phyloP scores from a whole-genome alignment of 768 basidiomycete genomes.

The Collybiopsis confluens region DNA sequence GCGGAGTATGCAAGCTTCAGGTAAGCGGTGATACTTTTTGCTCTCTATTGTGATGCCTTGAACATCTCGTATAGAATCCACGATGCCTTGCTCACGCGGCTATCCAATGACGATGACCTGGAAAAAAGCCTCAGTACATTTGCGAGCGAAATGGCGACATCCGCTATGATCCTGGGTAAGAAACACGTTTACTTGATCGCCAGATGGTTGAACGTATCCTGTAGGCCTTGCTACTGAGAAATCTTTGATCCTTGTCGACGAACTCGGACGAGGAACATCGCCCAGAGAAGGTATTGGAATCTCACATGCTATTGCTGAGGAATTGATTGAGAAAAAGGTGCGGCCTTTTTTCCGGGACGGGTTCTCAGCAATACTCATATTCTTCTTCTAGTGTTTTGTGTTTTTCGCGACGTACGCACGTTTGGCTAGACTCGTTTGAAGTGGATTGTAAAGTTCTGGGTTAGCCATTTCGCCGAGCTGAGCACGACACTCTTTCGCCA shows the following conservation, averaged over 20 bases:
- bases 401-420: slow-evolving; percentile 84
- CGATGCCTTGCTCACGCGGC: slow-evolving; percentile 76
- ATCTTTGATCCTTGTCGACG: slow-evolving; percentile 85
- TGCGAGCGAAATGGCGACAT: slow-evolving; percentile 89
- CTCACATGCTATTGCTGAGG: slow-evolving; percentile 80
- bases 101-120: slow-evolving; percentile 93
- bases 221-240: slow-evolving; percentile 65
- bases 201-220: not conserved
- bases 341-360: slow-evolving; percentile 6
- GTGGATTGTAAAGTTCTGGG: no score
- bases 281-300: slow-evolving; percentile 80
- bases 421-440: no score
- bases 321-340: slow-evolving; percentile 68
- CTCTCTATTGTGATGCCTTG: no score
- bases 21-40: slow-evolving; percentile 36
- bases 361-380: not conserved
- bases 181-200: not conserved
- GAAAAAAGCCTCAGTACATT: slow-evolving; percentile 92
- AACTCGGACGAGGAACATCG: slow-evolving; percentile 90
- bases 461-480: slow-evolving; percentile 81
- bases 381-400: slow-evolving; percentile 76
- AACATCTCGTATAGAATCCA: slow-evolving; percentile 50
- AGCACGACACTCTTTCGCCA: slow-evolving; percentile 69
- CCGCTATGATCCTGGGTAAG: slow-evolving; percentile 84
- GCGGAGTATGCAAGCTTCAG: slow-evolving; percentile 91